A percentile compares a stretch with the other conserved stretches of the same genome.
Conservation (phyloP, 768 basidiomycete species). For the Amyloporia xantha region DNA sequence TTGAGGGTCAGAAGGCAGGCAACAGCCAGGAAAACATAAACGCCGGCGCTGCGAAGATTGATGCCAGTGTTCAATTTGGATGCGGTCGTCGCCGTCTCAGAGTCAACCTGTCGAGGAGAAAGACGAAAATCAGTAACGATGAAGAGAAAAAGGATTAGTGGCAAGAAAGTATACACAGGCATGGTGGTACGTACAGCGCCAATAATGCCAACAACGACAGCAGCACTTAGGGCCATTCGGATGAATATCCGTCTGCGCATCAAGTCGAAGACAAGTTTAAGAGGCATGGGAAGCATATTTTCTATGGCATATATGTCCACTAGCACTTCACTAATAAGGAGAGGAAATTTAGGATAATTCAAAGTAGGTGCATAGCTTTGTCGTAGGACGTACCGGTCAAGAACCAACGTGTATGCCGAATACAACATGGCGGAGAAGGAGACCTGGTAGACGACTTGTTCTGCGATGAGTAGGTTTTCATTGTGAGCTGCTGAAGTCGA, state of each 20-base stretch:
- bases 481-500: slow-evolving; percentile 19
- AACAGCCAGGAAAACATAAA: slow-evolving; percentile 18
- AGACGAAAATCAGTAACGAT: too few relatives aligned
- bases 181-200: slow-evolving; percentile 9
- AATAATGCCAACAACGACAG: slow-evolving; percentile 14
- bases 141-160: too few relatives aligned
- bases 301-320: background rate
- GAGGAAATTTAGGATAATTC: too few relatives aligned
- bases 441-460: slow-evolving; percentile 27
- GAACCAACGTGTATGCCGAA: slow-evolving; percentile 27
- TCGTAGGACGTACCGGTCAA: slow-evolving; percentile 21
- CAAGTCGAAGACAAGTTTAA: slow-evolving; percentile 8
- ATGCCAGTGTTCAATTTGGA: slow-evolving; percentile 2
- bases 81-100: background rate
- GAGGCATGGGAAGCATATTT: background rate
- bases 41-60: slow-evolving; percentile 10
- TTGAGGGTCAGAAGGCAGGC: slow-evolving; percentile 7
- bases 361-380: too few relatives aligned
- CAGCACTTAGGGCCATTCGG: slow-evolving; percentile 10
- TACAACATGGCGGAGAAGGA: slow-evolving; percentile 31
- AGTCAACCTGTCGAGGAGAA: background rate
- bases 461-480: slow-evolving; percentile 20
- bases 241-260: slow-evolving; percentile 14
- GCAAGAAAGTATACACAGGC: too few relatives aligned
- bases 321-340: slow-evolving; percentile 3